Base-by-base conservation (phyloP, 1,284 basidiomycete genomes). In the Vanrija sp. region DNA sequence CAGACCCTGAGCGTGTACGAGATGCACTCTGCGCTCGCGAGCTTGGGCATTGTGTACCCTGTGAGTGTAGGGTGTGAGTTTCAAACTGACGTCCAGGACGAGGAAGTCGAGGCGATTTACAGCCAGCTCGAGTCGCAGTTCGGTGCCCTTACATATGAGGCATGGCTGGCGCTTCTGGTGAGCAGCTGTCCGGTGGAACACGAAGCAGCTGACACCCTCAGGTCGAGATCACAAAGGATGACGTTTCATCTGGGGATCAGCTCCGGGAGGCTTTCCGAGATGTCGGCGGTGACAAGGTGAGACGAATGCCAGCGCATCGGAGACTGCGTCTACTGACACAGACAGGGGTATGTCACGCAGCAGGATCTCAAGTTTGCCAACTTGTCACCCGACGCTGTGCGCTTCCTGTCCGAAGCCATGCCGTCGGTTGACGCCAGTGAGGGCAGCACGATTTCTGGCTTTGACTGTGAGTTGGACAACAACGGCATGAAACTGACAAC, bases 81-180 rank as follows among this genome's bases (percentile, higher is more conserved):
- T 18, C 5, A 21, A 21, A 48, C 15, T 38, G 19, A 19, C 28
- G 52, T 28, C 42, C 58, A 86, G 85, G 91, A 94, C 62, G 87
- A 91, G 49, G 92, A 96, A 67, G 84, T 95, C 76, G 85, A 88
- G 59, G 83, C 83, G 51, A 91, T 98, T 54, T 92, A 89, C 64
- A 83, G 85, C 51, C 87, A 94, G 67, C 81, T 96, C n/a, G 80
- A 86, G 43, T 80, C 83, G 53, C 86, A 88, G 51, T 95, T 93
- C 69, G 93, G 92, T 26, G 87, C 88, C 28, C 86, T 98, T 38
- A 90, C 86, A 0, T 98, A 91, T 71, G 91, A 97, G 72, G 91
- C 93, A 1, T 98, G 97, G 76, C 89, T 97, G 65, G 91, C 92
- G 61, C 86, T 97, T 60, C 77, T 98, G 74, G 93, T 91, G 71